Conservation (phyloP, 768 basidiomycete genomes). For the Coprinellus aureogranulatus region DNA sequence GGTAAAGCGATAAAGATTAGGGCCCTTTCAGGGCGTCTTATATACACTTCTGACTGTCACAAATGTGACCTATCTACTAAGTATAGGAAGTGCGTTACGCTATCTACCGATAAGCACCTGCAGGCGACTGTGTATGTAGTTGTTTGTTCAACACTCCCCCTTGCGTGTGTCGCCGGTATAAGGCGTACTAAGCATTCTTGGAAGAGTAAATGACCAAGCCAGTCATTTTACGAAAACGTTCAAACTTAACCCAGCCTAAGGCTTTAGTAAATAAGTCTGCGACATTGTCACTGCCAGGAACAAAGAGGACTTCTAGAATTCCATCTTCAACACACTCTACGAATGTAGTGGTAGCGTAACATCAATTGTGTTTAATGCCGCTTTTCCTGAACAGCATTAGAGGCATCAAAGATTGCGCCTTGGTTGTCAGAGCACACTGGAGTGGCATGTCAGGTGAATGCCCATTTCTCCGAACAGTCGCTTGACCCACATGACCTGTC, state of each 20-base stretch:
- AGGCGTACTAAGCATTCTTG: neutral
- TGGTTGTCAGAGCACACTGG: conserved; percentile 11
- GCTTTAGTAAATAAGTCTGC: conserved; percentile 34
- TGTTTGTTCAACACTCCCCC: neutral
- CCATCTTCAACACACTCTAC: conserved; percentile 17
- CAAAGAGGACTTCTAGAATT: conserved; percentile 17
- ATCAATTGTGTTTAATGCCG: conserved; percentile 30
- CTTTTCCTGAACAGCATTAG: conserved; percentile 16
- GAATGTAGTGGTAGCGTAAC: conserved; percentile 24
- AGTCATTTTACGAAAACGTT: neutral
- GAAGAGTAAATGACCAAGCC: neutral
- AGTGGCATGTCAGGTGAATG: neutral
- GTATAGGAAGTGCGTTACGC: too few species aligned
- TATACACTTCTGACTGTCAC: too few species aligned
- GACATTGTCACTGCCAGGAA: conserved; percentile 27
- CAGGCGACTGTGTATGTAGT: too few species aligned
- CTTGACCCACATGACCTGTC: conserved; percentile 13
- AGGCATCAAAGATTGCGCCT: conserved; percentile 15
- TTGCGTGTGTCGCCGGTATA: neutral
- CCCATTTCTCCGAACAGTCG: conserved; percentile 6
- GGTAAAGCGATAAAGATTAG: too few species aligned
- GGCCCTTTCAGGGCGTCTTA: too few species aligned
- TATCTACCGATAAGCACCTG: too few species aligned
- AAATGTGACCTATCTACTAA: too few species aligned
- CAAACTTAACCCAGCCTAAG: conserved; percentile 25